A percentile compares a stretch with the other conserved stretches of the same genome.
Conservation (phyloP, 2,329 filamentous ascomycete genomes). For the Mariannaea elegans region DNA sequence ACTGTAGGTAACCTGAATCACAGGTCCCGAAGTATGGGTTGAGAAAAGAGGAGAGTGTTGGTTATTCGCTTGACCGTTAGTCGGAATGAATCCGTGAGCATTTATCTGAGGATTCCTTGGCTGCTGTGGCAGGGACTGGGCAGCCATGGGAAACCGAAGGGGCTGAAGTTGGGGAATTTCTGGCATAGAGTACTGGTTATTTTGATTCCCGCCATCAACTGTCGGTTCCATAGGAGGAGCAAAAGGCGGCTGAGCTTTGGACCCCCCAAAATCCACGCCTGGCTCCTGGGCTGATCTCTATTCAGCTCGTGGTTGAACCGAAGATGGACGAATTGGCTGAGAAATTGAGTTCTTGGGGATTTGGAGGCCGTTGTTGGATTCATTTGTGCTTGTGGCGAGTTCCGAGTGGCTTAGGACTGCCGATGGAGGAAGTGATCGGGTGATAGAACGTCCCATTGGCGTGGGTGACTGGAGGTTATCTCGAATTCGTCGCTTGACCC, state of each 20-base stretch:
- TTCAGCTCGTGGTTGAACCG: constrained; percentile 28
- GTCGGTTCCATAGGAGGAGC: background rate
- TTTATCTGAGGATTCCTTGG: background rate
- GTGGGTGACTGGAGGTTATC: constrained; percentile 20
- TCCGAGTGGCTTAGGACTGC: constrained; percentile 28
- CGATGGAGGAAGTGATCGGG: constrained; percentile 36
- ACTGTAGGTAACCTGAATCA: background rate
- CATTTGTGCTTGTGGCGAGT: constrained; percentile 19
- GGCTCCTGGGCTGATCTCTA: constrained; percentile 32
- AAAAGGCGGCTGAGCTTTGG: background rate
- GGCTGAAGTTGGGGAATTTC: background rate
- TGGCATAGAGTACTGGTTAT: background rate
- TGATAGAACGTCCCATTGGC: constrained; percentile 20
- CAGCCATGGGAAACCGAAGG: constrained; percentile 16
- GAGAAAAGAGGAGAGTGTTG: background rate
- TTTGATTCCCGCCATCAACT: background rate
- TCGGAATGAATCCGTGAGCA: background rate
- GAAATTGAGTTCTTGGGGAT: background rate
- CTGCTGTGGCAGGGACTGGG: constrained; percentile 1
- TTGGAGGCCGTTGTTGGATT: background rate
- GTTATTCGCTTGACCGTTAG: background rate
- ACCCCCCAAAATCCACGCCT: background rate
- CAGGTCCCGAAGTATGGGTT: background rate
- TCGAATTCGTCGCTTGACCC: constrained; percentile 16
- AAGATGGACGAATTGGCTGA: constrained; percentile 8